A percentile compares a stretch with the other conserved stretches of the same genome.
These are phyloP conservation scores for Gonium pectorale DNA, from an alignment of 139 green algal species.

Conservation along the genomic window DNA sequence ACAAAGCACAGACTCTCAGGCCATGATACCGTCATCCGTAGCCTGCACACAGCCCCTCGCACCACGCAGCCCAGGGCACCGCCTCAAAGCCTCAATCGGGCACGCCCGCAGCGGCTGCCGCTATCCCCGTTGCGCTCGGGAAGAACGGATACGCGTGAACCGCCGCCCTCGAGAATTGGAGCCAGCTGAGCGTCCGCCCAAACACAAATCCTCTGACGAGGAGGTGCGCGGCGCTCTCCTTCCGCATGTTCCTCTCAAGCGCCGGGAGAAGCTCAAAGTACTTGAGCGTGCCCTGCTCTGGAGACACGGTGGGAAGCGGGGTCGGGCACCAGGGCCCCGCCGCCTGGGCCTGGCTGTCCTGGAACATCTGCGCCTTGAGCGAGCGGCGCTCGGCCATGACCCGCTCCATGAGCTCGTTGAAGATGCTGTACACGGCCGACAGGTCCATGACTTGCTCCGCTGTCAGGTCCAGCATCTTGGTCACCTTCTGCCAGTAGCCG, in stretches of 20 bases:
- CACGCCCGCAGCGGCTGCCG: slow-evolving; percentile 1
- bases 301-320: too few relatives aligned
- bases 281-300: too few relatives aligned
- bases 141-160: slow-evolving; percentile 12
- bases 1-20: too few relatives aligned
- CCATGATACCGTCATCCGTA: too few relatives aligned
- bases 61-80: too few relatives aligned
- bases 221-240: slow-evolving; percentile 16
- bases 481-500: neutral
- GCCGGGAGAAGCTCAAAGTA: slow-evolving; percentile 7
- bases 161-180: neutral
- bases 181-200: neutral
- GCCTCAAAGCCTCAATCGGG: neutral
- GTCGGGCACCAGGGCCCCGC: too few relatives aligned
- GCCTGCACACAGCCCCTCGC: too few relatives aligned
- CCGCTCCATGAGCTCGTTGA: neutral
- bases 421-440: neutral
- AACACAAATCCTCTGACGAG: neutral
- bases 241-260: slow-evolving; percentile 4
- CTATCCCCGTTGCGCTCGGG: neutral
- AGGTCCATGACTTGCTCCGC: neutral
- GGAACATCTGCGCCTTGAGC: neutral
- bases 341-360: neutral
- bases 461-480: neutral
- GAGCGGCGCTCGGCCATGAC: neutral